Evolutionary conservation across 1,139 yeast species (phyloP), one percentile per base, ranked within the genome.

Genomic region (Pichia sp.): DNA sequence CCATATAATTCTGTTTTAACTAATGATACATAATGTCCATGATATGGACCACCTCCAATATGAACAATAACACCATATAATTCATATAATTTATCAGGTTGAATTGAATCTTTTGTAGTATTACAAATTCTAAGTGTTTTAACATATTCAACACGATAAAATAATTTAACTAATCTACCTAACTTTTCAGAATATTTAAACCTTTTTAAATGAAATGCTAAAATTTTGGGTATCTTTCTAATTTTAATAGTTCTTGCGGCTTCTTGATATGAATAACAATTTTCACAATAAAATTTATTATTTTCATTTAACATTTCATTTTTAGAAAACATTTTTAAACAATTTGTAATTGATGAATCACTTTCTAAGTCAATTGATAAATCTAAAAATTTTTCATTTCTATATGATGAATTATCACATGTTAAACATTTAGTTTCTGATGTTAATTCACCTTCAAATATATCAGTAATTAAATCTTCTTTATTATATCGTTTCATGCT

Each of bases 21-120:
- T 8, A 92, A 71, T 0, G 96, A 79, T 11, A 92, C 90, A 62
- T 92, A 92, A 65, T 92, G 98, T 0, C 98, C 98, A 67, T 90
- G 97, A 72, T 89, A 89, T 1, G 97, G 97, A 0, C 97, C 97
- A 3, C 97, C 95, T 4, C 98, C 98, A 59, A 92, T 83, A 62
- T 92, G 98, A 27, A 92, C 89, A 28, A 92, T 94, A 40, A 90
- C 81, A 0, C 94, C 89, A 54, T 82, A 84, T 46, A 92, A 70
- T 58, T 89, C 96, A 61, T 89, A 92, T 32, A 83, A 73, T 56
- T 77, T 79, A 53, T 76, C 80, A 10, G 59, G 58, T 18, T 55
- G 59, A 29, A 56, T 56, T 0, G 68, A 53, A 53, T 79, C 80
- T 47, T 74, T 81, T 1, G 90, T 81, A 28, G 94, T 86, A 59